Base-by-base conservation (phyloP, 331 rosid genomes). In the Cydonia oblonga region DNA sequence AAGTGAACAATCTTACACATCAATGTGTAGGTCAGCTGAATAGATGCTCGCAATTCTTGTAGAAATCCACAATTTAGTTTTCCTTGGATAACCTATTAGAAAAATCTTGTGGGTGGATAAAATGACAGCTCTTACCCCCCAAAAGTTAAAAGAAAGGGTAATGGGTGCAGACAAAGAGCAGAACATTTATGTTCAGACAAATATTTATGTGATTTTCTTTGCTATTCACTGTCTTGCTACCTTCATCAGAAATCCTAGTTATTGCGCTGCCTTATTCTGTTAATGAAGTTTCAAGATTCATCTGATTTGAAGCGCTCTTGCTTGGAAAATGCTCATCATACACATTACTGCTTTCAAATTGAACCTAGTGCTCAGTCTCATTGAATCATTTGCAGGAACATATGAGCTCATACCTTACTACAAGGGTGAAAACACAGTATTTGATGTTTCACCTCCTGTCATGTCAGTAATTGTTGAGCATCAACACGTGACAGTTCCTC, bases 371-470 rank as follows among this genome's bases (percentile, higher is more conserved):
- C 76, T 78, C 68, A 73, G 44, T 64, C 71, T 74, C 67, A 53
- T 78, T 72, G 35, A 42, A 85, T 72, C 64, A 33, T 68, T 78
- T 20, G 42, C 96, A 93, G 98, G 98, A 82, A 82, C 73, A 51
- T 93, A 86, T 72, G 88, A 86, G 82, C 90, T 93, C 67, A 86
- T 93, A 66, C 98, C 98, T 72, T 93, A 84, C 85, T 93, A 93
- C 86, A 91, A 88, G 89, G 98, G 98, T 68, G 98, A 93, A 77
- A 91, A 93, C 84, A 89, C 96, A 24, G 88, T 89, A 51, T 93
- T 93, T 86, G 98, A 89, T 72, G 89, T 93, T 85, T 93, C 90
- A n/a, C 97, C 98, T 24, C 83, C 96, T 64, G 81, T 83, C 74
- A 84, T 85, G 81, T 76, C 90, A 16, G 89, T 89, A 75, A 84